Percentiles rank a stretch among this genome's conserved stretches.
Evolutionary conservation across 2,329 filamentous ascomycete genomes (phyloP).

Genomic region (Capronia epimyces): DNA sequence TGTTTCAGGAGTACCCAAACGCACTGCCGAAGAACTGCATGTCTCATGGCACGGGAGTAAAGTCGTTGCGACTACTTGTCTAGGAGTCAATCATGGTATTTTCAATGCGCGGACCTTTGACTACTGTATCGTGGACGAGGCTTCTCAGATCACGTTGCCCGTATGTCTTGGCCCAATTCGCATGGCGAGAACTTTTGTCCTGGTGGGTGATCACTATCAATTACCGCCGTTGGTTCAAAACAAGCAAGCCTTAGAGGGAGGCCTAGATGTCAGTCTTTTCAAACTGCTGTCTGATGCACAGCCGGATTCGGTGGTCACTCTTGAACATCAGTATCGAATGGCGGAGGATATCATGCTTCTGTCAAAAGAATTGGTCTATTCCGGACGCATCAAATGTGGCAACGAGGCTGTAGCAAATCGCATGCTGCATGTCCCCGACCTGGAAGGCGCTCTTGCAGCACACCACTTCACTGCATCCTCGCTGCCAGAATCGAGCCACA

Average conservation of each 20-base stretch:
- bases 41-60: constrained; percentile 77
- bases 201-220: constrained; percentile 96
- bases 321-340: constrained; percentile 98
- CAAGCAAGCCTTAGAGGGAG: constrained; percentile 75
- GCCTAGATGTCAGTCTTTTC: constrained; percentile 88
- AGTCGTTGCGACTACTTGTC: constrained; percentile 89
- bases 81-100: constrained; percentile 82
- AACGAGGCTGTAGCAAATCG: constrained; percentile 66
- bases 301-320: constrained; percentile 77
- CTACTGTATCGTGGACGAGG: constrained; percentile 97
- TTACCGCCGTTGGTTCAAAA: constrained; percentile 91
- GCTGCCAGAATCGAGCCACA: constrained; percentile 7
- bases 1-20: constrained; percentile 67
- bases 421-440: constrained; percentile 62
- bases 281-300: constrained; percentile 86
- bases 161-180: constrained; percentile 91
- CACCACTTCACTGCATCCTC: constrained; percentile 56
- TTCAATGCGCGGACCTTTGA: constrained; percentile 89
- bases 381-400: constrained; percentile 84
- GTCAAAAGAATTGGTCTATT: constrained; percentile 88
- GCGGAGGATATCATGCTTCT: constrained; percentile 93
- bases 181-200: constrained; percentile 84
- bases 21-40: constrained; percentile 75
- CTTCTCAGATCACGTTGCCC: constrained; percentile 92
- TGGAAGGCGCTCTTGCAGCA: constrained; percentile 51